phyloP scores from a whole-genome alignment of 371 early-diverging fungal genomes.

The Ecytonucleospora hepatopenaei region DNA sequence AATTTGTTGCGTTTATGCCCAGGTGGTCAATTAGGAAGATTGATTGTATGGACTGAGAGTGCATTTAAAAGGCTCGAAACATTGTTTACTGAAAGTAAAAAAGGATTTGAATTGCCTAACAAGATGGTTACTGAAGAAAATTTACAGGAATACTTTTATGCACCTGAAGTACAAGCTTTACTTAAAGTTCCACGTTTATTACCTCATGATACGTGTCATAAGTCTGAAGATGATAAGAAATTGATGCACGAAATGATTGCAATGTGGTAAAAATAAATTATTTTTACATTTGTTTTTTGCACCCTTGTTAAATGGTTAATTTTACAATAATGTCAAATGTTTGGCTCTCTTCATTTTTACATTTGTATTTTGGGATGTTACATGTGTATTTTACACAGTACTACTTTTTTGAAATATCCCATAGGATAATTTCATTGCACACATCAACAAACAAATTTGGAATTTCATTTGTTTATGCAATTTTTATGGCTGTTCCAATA shows the following conservation, averaged over 20 bases:
- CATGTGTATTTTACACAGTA: neutral
- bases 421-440: neutral
- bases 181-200: constrained; percentile 68
- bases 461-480: neutral
- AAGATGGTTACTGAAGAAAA: constrained; percentile 79
- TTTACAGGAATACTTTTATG: constrained; percentile 84
- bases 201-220: constrained; percentile 7
- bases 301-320: too few relatives aligned
- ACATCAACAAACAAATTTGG: neutral
- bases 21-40: constrained; percentile 96
- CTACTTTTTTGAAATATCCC: neutral
- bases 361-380: neutral
- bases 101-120: constrained; percentile 75
- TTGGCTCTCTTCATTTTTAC: neutral
- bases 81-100: constrained; percentile 82
- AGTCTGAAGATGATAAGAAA: constrained; percentile 29
- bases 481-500: neutral
- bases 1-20: constrained; percentile 95
- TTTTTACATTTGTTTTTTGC: neutral
- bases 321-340: neutral
- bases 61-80: constrained; percentile 83
- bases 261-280: constrained; percentile 9
- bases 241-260: constrained; percentile 13
- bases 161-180: constrained; percentile 85
- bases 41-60: constrained; percentile 94